Conservation (phyloP, 305 asterid species). For the Rubia occidens region DNA sequence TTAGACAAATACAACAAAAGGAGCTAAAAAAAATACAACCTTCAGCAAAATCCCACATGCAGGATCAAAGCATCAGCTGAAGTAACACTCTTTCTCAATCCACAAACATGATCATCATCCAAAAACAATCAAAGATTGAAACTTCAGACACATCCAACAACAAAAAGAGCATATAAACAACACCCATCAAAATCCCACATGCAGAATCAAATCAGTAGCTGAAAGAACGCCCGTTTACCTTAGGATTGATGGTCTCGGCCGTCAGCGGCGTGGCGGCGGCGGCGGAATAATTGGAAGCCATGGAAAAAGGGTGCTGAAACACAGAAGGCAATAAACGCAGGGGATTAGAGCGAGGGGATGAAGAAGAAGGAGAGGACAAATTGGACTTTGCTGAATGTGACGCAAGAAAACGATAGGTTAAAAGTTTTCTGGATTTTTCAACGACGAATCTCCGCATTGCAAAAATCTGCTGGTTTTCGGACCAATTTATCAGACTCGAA, state of each 20-base stretch:
- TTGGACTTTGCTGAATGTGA: constrained; percentile 11
- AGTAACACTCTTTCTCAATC: background rate
- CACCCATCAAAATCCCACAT: background rate
- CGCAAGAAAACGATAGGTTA: constrained; percentile 5
- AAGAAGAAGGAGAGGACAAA: constrained; percentile 17
- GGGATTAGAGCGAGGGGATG: constrained; percentile 11
- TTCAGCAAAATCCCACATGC: background rate
- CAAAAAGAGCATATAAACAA: background rate
- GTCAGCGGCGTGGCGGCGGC: constrained; percentile 50
- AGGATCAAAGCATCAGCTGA: background rate
- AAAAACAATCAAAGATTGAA: background rate
- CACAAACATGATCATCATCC: background rate
- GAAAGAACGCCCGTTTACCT: constrained; percentile 29
- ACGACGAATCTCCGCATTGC: constrained; percentile 66
- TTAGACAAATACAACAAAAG: background rate
- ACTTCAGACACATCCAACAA: background rate
- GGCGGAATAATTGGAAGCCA: constrained; percentile 61
- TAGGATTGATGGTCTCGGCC: constrained; percentile 62
- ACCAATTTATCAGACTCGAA: constrained; percentile 3
- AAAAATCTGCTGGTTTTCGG: background rate
- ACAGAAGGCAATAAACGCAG: constrained; percentile 22
- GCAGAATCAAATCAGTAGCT: background rate
- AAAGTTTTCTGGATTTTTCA: constrained; percentile 30
- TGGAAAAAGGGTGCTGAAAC: constrained; percentile 11
- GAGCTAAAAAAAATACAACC: no score